Percentiles rank a stretch among this genome's conserved stretches.
Conservation (phyloP, 1,139 yeast species). For the Trichomonascaceae sp. region DNA sequence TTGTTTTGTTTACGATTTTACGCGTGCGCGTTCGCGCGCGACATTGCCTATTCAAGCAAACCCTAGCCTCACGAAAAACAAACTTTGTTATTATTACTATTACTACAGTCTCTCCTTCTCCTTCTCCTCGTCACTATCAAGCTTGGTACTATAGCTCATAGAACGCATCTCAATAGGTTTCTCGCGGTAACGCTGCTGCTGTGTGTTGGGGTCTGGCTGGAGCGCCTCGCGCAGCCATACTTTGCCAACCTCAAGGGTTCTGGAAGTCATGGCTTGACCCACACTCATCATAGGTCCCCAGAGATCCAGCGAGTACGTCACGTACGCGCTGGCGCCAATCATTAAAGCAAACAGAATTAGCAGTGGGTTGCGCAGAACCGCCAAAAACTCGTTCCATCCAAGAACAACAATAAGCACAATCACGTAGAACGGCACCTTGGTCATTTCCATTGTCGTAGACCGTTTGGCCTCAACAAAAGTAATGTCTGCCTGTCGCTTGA, state of each 20-base stretch:
- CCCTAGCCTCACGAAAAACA: too few species aligned
- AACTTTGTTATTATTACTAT: too few species aligned
- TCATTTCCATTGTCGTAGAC: slow-evolving; percentile 29
- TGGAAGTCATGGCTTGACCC: slow-evolving; percentile 42
- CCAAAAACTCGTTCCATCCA: slow-evolving; percentile 96
- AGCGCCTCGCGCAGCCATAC: slow-evolving; percentile 33
- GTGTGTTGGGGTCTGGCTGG: slow-evolving; percentile 10
- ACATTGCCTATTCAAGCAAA: too few species aligned
- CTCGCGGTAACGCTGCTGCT: too few species aligned
- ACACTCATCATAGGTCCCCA: slow-evolving; percentile 65
- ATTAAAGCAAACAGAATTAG: slow-evolving; percentile 46
- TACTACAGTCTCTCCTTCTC: too few species aligned
- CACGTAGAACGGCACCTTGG: slow-evolving; percentile 76
- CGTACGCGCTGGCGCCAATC: slow-evolving; percentile 49
- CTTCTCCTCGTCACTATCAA: too few species aligned
- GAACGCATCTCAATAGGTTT: too few species aligned
- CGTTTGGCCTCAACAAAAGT: slow-evolving; percentile 62
- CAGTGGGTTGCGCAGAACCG: slow-evolving; percentile 68
- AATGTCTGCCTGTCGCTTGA: slow-evolving; percentile 69
- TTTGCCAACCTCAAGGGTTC: slow-evolving; percentile 43
- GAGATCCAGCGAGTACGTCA: slow-evolving; percentile 57
- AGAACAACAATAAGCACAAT: slow-evolving; percentile 57
- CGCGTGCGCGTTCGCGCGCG: too few species aligned
- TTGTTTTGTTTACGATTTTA: too few species aligned
- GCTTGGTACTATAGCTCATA: too few species aligned